Conservation (phyloP, 176 grass and related monocot species). For the Alloteropsis semialata region DNA sequence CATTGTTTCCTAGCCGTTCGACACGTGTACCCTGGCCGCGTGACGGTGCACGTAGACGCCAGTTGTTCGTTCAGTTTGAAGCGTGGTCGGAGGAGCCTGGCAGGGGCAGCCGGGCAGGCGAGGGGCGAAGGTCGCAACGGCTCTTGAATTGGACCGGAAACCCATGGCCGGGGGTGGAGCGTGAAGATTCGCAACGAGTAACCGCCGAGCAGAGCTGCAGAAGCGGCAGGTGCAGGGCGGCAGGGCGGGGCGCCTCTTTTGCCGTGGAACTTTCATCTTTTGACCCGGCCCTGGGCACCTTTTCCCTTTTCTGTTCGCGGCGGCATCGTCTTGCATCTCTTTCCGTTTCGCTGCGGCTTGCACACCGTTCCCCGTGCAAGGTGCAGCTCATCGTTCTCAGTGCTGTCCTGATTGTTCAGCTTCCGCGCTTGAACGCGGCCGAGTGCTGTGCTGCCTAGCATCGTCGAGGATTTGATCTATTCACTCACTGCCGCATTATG, state of each 20-base stretch:
- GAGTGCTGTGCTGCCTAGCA: no score
- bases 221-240: neutral
- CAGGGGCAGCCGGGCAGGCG: no score
- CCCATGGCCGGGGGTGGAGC: neutral
- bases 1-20: no score
- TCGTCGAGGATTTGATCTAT: no score
- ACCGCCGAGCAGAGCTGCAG: neutral
- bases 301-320: neutral
- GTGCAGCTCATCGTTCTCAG: neutral
- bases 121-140: neutral
- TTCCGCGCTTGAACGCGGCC: neutral
- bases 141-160: neutral
- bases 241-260: neutral
- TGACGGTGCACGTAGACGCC: neutral
- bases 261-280: neutral
- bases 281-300: neutral
- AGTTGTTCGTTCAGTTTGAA: neutral
- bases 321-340: neutral
- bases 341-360: neutral
- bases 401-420: neutral
- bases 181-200: neutral
- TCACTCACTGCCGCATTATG: no score
- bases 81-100: neutral
- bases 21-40: no score
- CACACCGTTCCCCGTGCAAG: neutral